Percentiles rank a stretch among this genome's conserved stretches.
phyloP scores from a whole-genome alignment of 2,329 filamentous ascomycete species.

The Diplodia mutila region DNA sequence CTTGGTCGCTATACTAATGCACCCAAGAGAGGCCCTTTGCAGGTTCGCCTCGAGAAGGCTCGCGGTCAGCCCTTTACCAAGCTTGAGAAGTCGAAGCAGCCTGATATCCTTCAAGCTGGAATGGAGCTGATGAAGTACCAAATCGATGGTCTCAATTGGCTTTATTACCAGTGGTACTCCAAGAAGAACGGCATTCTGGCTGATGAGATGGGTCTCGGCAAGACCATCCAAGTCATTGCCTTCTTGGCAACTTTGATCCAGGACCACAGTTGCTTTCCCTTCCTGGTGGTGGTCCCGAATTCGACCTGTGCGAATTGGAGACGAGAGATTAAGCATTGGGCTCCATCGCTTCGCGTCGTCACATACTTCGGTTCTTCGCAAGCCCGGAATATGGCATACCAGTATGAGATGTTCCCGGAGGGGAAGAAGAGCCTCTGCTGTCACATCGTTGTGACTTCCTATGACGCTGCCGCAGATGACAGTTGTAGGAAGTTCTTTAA shows the following conservation, averaged over 20 bases:
- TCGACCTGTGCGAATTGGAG: conserved; percentile 98
- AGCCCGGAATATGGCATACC: conserved; percentile 74
- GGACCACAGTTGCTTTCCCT: conserved; percentile 78
- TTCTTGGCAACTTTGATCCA: conserved; percentile 72
- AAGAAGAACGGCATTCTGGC: conserved; percentile 87
- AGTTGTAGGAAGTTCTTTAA: conserved; percentile 68
- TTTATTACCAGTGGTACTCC: conserved; percentile 85
- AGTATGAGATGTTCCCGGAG: conserved; percentile 82
- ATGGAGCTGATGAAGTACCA: conserved; percentile 94
- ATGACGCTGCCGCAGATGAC: conserved; percentile 81
- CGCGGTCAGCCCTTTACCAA: conserved; percentile 68
- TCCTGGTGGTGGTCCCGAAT: conserved; percentile 91
- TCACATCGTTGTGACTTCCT: conserved; percentile 93
- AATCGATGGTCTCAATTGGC: conserved; percentile 90
- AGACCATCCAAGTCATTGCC: conserved; percentile 91
- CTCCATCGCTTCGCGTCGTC: conserved; percentile 82
- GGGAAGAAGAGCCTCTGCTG: conserved; percentile 71
- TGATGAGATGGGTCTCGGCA: conserved; percentile 97
- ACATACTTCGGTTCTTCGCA: conserved; percentile 82
- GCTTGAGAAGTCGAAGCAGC: conserved; percentile 72
- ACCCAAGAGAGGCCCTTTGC: conserved; percentile 59
- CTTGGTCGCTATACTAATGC: conserved; percentile 74
- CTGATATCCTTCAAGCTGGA: conserved; percentile 66
- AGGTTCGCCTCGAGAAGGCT: conserved; percentile 68
- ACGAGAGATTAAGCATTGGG: conserved; percentile 93